Conservation (phyloP, 208 protist genomes). For the Trypanosoma avium region DNA sequence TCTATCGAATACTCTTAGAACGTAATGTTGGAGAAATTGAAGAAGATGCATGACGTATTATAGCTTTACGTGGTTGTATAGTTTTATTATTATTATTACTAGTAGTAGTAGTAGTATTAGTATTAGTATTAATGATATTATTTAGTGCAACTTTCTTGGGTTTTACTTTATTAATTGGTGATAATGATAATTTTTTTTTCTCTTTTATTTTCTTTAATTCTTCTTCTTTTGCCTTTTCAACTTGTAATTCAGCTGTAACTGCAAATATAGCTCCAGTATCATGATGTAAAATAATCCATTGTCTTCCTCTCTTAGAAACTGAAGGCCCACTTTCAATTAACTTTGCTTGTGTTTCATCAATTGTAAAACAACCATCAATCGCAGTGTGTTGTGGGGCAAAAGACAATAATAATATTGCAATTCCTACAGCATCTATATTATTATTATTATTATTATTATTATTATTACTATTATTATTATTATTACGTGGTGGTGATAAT, state of each 20-base stretch:
- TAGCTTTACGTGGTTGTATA: not conserved
- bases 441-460: too few relatives aligned
- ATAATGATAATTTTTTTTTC: too few relatives aligned
- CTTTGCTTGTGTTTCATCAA: slow-evolving; percentile 21
- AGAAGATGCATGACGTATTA: not conserved
- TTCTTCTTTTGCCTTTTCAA: too few relatives aligned
- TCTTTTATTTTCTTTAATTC: too few relatives aligned
- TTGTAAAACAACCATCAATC: slow-evolving; percentile 30
- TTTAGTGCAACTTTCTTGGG: too few relatives aligned
- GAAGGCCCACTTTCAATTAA: slow-evolving; percentile 27
- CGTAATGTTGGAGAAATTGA: not conserved
- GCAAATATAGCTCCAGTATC: slow-evolving; percentile 25
- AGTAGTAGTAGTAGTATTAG: too few relatives aligned
- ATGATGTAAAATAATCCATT: slow-evolving; percentile 31
- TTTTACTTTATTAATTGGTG: too few relatives aligned
- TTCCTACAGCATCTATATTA: not conserved
- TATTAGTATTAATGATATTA: too few relatives aligned
- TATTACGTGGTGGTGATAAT: too few relatives aligned
- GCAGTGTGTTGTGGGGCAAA: slow-evolving; percentile 9
- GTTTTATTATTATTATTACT: too few relatives aligned
- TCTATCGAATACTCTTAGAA: not conserved
- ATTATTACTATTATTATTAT: too few relatives aligned
- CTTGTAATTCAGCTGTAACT: slow-evolving; percentile 12
- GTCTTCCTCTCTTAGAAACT: slow-evolving; percentile 5
- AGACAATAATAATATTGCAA: slow-evolving; percentile 26